These are phyloP conservation scores for Didymosphaeria variabile DNA, from an alignment of 2,329 filamentous ascomycete genomes.

Conservation along the genomic window DNA sequence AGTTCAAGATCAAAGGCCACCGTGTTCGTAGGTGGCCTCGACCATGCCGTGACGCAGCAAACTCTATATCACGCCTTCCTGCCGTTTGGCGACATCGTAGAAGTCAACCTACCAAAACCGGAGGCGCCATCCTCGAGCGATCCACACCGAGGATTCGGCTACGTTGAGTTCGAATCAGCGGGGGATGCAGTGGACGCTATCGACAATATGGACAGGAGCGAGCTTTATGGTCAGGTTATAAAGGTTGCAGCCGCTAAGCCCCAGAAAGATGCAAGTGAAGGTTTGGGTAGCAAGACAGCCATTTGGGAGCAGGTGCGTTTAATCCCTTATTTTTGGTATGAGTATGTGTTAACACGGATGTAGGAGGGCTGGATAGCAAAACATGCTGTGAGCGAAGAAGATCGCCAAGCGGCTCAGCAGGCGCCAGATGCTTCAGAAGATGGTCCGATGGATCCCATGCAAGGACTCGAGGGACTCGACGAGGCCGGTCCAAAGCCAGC, in stretches of 20 bases:
- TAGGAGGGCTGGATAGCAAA: slow-evolving; percentile 95
- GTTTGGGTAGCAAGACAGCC: slow-evolving; percentile 90
- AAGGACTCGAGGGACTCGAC: slow-evolving; percentile 90
- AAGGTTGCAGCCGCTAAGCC: slow-evolving; percentile 93
- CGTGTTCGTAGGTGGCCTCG: slow-evolving; percentile 89
- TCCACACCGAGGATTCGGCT: slow-evolving; percentile 90
- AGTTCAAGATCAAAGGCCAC: slow-evolving; percentile 86
- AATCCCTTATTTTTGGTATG: background rate
- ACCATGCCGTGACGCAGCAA: slow-evolving; percentile 76
- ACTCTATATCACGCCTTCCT: slow-evolving; percentile 91
- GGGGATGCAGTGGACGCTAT: slow-evolving; percentile 93
- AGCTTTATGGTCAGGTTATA: slow-evolving; percentile 90
- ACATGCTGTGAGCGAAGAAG: slow-evolving; percentile 84
- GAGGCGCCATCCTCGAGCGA: slow-evolving; percentile 82
- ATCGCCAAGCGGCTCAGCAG: slow-evolving; percentile 68
- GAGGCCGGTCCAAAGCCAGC: slow-evolving; percentile 89
- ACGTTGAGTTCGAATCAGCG: slow-evolving; percentile 89
- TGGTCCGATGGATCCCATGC: slow-evolving; percentile 85
- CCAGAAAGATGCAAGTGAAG: slow-evolving; percentile 87
- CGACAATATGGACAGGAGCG: slow-evolving; percentile 98
- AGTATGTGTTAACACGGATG: slow-evolving; percentile 22
- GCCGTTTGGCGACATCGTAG: slow-evolving; percentile 94
- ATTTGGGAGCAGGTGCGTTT: slow-evolving; percentile 91
- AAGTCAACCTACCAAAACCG: slow-evolving; percentile 88
- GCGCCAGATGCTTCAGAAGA: slow-evolving; percentile 62